Conservation (phyloP, 208 protist species). For the Crithidia sp. region DNA sequence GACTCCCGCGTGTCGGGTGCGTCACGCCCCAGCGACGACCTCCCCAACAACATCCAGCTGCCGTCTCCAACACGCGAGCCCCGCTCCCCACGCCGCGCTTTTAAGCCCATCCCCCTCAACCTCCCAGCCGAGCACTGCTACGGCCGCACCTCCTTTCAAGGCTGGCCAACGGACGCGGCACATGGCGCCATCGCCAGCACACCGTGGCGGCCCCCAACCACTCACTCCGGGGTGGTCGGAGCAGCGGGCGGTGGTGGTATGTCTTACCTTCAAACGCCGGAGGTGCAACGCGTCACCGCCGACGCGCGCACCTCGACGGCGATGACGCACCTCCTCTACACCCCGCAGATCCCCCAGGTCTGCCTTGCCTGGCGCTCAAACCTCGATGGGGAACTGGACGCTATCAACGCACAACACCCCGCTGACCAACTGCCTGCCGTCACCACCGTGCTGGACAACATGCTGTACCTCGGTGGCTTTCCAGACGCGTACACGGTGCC, state of each 20-base stretch:
- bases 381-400: slow-evolving; percentile 68
- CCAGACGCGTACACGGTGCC: slow-evolving; percentile 67
- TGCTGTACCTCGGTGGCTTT: slow-evolving; percentile 81
- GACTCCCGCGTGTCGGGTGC: slow-evolving; percentile 15
- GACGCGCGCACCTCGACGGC: slow-evolving; percentile 4
- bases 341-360: slow-evolving; percentile 57
- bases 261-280: slow-evolving; percentile 37
- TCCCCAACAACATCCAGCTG: slow-evolving; percentile 6
- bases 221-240: background rate
- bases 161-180: slow-evolving; percentile 5
- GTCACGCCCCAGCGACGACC: slow-evolving; percentile 14
- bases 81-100: slow-evolving; percentile 27
- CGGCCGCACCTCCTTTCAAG: slow-evolving; percentile 25
- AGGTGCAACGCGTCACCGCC: slow-evolving; percentile 30
- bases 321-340: slow-evolving; percentile 47
- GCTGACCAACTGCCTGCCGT: slow-evolving; percentile 41
- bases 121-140: slow-evolving; percentile 14
- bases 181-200: slow-evolving; percentile 12
- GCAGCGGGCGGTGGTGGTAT: background rate
- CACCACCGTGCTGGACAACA: slow-evolving; percentile 55
- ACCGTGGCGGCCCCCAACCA: slow-evolving; percentile 12
- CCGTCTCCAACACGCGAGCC: slow-evolving; percentile 23
- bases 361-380: slow-evolving; percentile 47
- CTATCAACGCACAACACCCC: slow-evolving; percentile 26
- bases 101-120: slow-evolving; percentile 32